These are phyloP conservation scores for Fulvia fulva DNA, from an alignment of 2,329 filamentous ascomycete genomes.

Conservation along the genomic window DNA sequence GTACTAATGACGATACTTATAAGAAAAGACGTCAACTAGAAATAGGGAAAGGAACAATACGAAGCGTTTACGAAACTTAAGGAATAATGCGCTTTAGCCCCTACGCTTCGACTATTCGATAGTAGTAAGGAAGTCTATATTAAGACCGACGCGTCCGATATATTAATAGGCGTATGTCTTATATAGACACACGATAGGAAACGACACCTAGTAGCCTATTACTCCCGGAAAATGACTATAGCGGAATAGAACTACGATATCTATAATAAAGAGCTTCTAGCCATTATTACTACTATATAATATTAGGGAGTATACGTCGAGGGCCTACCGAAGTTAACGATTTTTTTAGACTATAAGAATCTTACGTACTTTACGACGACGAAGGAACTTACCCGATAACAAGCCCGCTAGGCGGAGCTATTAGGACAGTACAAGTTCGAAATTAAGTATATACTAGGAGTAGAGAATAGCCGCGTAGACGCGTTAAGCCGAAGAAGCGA, in stretches of 20 bases:
- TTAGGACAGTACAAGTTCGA: background rate
- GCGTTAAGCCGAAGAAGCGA: no score
- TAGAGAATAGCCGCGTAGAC: background rate
- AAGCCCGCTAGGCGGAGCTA: background rate
- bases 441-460: background rate
- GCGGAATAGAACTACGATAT: no score
- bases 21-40: background rate
- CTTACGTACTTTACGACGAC: background rate
- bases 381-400: background rate
- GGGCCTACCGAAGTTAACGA: background rate
- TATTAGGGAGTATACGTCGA: no score
- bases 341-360: background rate
- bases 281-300: no score
- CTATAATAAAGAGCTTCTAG: no score
- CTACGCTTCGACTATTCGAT: background rate
- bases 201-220: constrained; percentile 11
- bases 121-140: background rate
- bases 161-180: no score
- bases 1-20: background rate
- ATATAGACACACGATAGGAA: constrained; percentile 6
- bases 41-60: background rate
- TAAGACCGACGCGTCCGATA: no score
- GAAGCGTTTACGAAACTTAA: background rate
- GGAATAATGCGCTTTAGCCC: background rate
- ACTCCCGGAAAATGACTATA: no score